A percentile compares a stretch with the other conserved stretches of the same genome.
Conservation (phyloP, 2,329 filamentous ascomycete genomes). For the Podosphaera xanthii region DNA sequence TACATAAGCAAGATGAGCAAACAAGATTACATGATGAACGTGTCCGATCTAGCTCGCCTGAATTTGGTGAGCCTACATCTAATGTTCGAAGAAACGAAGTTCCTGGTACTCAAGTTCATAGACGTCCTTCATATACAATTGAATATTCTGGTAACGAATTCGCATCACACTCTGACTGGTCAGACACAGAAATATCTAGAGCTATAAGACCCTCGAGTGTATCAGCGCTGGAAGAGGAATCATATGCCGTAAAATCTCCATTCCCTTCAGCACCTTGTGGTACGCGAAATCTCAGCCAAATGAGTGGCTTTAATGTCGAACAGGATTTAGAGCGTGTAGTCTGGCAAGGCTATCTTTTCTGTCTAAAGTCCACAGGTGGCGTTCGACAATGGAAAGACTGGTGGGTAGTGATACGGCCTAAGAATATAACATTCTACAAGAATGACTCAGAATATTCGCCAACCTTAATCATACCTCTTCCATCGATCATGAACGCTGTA, state of each 20-base stretch:
- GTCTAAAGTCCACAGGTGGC: slow-evolving; percentile 60
- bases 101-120: slow-evolving; percentile 5
- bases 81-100: slow-evolving; percentile 9
- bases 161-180: slow-evolving; percentile 71
- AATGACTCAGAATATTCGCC: slow-evolving; percentile 79
- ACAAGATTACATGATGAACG: slow-evolving; percentile 13
- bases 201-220: slow-evolving; percentile 13
- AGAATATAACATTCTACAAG: slow-evolving; percentile 77
- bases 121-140: slow-evolving; percentile 36
- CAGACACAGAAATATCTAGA: slow-evolving; percentile 30
- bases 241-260: slow-evolving; percentile 15
- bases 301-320: slow-evolving; percentile 30
- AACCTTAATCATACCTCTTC: slow-evolving; percentile 56
- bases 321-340: slow-evolving; percentile 70
- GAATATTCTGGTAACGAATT: slow-evolving; percentile 48
- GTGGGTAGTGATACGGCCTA: slow-evolving; percentile 76
- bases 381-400: slow-evolving; percentile 85
- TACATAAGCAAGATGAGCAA: slow-evolving; percentile 10
- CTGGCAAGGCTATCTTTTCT: slow-evolving; percentile 76
- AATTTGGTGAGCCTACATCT: slow-evolving; percentile 23
- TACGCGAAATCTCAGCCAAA: slow-evolving; percentile 36
- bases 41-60: slow-evolving; percentile 32
- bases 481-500: slow-evolving; percentile 66
- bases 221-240: slow-evolving; percentile 14
- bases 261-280: slow-evolving; percentile 17